Evolutionary conservation across 805 yeast species (phyloP).

Genomic region (Saccharomycopsis olivae): DNA sequence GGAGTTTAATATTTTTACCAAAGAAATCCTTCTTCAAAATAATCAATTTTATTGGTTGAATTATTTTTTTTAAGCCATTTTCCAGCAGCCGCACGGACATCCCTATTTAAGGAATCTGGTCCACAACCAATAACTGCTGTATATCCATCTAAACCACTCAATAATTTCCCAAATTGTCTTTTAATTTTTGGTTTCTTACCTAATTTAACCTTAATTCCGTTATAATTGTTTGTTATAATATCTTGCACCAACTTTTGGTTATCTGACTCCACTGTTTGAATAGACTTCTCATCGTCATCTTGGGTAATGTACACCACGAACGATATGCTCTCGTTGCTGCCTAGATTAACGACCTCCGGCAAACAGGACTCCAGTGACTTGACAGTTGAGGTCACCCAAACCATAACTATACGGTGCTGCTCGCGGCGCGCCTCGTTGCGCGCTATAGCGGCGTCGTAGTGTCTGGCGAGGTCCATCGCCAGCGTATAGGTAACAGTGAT

Average conservation of each 20-base stretch:
- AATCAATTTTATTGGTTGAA: constrained; percentile 24
- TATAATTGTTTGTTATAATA: background rate
- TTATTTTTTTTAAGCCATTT: constrained; percentile 20
- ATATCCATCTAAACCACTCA: constrained; percentile 20
- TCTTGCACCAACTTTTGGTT: background rate
- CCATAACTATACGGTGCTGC: constrained; percentile 6
- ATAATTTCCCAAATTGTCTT: constrained; percentile 19
- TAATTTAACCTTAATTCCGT: constrained; percentile 5
- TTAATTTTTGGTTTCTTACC: constrained; percentile 18
- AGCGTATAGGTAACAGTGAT: constrained; percentile 49
- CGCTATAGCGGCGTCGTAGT: constrained; percentile 8
- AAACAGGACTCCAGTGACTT: constrained; percentile 12
- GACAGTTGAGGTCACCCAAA: constrained; percentile 16
- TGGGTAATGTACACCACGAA: constrained; percentile 12
- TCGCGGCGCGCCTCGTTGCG: background rate
- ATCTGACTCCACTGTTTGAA: background rate
- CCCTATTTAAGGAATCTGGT: constrained; percentile 26
- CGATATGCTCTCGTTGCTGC: background rate
- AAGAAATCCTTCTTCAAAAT: constrained; percentile 29
- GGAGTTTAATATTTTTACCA: too few species aligned
- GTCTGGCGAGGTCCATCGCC: constrained; percentile 28
- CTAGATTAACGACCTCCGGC: constrained; percentile 10
- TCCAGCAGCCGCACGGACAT: constrained; percentile 26
- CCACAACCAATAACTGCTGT: constrained; percentile 30
- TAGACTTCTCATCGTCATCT: constrained; percentile 1